Evolutionary conservation across 768 basidiomycete species (phyloP).

Genomic region (Agaricus subrufescens): DNA sequence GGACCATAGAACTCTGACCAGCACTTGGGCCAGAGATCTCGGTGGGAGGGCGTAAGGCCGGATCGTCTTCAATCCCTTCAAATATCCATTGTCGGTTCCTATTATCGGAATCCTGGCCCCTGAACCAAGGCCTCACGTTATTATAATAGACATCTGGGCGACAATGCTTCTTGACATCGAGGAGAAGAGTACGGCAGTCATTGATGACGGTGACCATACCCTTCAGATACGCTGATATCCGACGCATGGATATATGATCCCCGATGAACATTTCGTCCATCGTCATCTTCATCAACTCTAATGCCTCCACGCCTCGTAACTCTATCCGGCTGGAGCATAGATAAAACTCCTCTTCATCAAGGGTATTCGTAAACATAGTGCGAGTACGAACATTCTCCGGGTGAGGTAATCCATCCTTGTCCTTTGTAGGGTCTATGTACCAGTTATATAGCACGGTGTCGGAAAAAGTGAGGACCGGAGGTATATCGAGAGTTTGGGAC

Average conservation of each 20-base stretch:
- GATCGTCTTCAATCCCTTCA: constrained; percentile 37
- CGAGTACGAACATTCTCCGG: constrained; percentile 62
- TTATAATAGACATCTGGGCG: constrained; percentile 76
- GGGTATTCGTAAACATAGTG: constrained; percentile 73
- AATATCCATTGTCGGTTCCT: constrained; percentile 45
- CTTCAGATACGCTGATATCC: constrained; percentile 62
- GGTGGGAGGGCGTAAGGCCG: constrained; percentile 34
- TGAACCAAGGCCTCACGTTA: constrained; percentile 79
- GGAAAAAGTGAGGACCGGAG: constrained; percentile 88
- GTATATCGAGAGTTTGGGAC: constrained; percentile 68
- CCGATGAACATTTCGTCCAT: constrained; percentile 91
- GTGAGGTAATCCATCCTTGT: constrained; percentile 27
- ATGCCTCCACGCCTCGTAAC: constrained; percentile 78
- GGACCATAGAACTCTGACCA: constrained; percentile 78
- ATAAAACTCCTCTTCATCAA: constrained; percentile 90
- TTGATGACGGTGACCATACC: constrained; percentile 62
- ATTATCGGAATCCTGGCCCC: constrained; percentile 60
- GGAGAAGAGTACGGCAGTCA: constrained; percentile 60
- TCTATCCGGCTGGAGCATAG: constrained; percentile 87
- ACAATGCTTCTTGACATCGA: constrained; percentile 67
- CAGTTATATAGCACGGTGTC: constrained; percentile 94
- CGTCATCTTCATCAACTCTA: constrained; percentile 80
- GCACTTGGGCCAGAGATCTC: constrained; percentile 82
- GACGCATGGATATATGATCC: constrained; percentile 60
- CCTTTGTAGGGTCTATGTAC: constrained; percentile 28